Conservation (phyloP, 257 asterid genomes). For the Misopates orontium region DNA sequence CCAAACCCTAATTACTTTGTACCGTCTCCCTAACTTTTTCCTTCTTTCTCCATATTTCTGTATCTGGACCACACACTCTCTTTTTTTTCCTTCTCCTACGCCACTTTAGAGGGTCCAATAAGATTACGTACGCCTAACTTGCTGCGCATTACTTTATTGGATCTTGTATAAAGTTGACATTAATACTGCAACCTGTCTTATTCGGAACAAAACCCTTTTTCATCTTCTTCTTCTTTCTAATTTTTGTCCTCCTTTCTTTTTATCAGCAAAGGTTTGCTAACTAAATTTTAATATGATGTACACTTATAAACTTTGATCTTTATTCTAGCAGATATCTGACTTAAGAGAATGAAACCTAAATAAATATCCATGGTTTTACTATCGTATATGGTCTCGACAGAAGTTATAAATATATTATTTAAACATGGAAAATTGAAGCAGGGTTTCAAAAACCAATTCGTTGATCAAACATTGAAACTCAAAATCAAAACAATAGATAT, state of each 20-base stretch:
- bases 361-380: no score
- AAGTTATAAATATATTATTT: no score
- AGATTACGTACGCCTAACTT: constrained; percentile 20
- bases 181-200: constrained; percentile 27
- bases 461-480: no score
- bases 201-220: constrained; percentile 26
- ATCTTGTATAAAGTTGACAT: constrained; percentile 46
- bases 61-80: constrained; percentile 58
- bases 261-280: constrained; percentile 6
- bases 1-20: constrained; percentile 43
- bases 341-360: no score
- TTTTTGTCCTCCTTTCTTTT: neutral
- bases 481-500: no score
- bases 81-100: constrained; percentile 1
- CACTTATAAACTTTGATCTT: neutral
- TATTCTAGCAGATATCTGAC: neutral
- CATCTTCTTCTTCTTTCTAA: constrained; percentile 20
- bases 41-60: constrained; percentile 33
- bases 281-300: neutral
- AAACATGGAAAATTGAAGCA: no score
- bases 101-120: constrained; percentile 29
- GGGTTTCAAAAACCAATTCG: no score
- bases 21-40: constrained; percentile 35
- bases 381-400: no score
- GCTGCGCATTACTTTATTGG: constrained; percentile 40